These are phyloP conservation scores for Aspergillus phoenicis DNA, from an alignment of 2,329 filamentous ascomycete species.

Conservation along the genomic window DNA sequence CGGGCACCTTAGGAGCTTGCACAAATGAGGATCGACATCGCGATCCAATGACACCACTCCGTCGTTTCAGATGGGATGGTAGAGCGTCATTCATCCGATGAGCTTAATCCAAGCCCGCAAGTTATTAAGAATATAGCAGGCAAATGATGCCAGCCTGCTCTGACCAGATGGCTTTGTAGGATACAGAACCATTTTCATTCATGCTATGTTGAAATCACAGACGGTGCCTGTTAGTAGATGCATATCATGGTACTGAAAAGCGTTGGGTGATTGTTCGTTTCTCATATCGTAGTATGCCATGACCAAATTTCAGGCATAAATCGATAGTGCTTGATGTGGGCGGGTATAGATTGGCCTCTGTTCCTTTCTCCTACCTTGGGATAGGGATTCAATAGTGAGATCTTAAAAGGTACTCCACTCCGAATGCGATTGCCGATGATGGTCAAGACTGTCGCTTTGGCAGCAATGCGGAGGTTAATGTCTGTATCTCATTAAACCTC, in stretches of 20 bases:
- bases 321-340: not conserved
- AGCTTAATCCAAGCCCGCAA: not conserved
- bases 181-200: not conserved
- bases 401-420: not conserved
- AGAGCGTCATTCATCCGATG: not conserved
- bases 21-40: constrained; percentile 22
- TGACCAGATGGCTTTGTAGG: not conserved
- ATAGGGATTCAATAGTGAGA: not conserved
- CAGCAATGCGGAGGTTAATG: not conserved
- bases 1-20: not conserved
- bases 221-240: not conserved
- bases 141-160: not conserved
- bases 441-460: not conserved
- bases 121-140: not conserved
- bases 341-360: not conserved
- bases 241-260: not conserved
- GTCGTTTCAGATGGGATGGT: not conserved
- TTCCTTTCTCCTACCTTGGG: not conserved
- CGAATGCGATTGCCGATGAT: not conserved
- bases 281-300: not conserved
- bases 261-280: not conserved
- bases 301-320: not conserved
- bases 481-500: not conserved
- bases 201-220: not conserved
- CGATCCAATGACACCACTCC: not conserved